These are phyloP conservation scores for Mucor sp. DNA, from an alignment of 371 early-diverging fungal species.

Conservation along the genomic window DNA sequence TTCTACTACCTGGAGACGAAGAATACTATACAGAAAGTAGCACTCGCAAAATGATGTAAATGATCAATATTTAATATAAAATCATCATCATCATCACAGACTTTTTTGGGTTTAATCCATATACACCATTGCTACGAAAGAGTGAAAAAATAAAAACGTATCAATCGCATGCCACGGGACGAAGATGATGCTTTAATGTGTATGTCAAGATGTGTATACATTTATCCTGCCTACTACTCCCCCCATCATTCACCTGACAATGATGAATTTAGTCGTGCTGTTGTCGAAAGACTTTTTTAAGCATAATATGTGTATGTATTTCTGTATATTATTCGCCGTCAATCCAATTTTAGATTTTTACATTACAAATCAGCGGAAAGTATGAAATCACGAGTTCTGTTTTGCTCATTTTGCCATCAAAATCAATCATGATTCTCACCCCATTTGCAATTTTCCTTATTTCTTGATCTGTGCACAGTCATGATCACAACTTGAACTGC, in stretches of 20 bases:
- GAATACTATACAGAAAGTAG: background rate
- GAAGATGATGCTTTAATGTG: background rate
- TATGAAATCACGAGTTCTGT: background rate
- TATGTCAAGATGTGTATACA: background rate
- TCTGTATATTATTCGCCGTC: background rate
- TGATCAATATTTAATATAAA: background rate
- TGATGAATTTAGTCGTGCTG: background rate
- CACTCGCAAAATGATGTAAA: background rate
- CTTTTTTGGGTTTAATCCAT: background rate
- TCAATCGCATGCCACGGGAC: background rate
- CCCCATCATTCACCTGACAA: background rate
- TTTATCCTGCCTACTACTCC: background rate
- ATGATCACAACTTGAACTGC: background rate
- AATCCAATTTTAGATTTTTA: background rate
- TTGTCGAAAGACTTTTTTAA: background rate
- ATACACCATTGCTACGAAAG: background rate
- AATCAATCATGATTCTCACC: background rate
- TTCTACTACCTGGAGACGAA: background rate
- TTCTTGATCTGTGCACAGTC: background rate
- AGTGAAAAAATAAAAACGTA: background rate
- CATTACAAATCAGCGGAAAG: background rate
- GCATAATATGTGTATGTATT: background rate
- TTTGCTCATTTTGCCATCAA: background rate
- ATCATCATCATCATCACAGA: background rate
- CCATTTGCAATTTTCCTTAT: background rate